Evolutionary conservation across 805 yeast genomes (phyloP).

Genomic region (Teunomyces cretensis): DNA sequence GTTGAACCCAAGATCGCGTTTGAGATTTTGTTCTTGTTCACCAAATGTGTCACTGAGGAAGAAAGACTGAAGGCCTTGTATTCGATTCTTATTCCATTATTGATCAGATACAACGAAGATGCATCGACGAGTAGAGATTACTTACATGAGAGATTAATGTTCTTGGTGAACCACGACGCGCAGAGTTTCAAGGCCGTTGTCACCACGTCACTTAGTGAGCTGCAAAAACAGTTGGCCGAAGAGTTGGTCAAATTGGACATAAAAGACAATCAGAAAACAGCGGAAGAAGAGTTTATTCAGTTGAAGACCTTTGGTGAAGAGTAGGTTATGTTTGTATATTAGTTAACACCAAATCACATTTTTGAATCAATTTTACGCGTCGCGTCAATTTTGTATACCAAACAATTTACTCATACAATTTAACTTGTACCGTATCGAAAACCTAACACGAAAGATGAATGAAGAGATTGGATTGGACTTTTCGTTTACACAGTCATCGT

Average conservation of each 20-base stretch:
- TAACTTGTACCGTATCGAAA: neutral
- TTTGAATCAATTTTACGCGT: neutral
- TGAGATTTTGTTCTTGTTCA: slow-evolving; percentile 50
- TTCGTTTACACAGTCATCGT: slow-evolving; percentile 13
- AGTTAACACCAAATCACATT: neutral
- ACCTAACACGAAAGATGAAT: neutral
- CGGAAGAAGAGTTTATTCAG: slow-evolving; percentile 36
- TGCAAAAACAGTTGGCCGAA: slow-evolving; percentile 45
- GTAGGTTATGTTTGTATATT: neutral
- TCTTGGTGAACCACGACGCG: slow-evolving; percentile 46
- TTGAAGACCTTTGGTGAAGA: slow-evolving; percentile 46
- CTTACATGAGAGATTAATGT: slow-evolving; percentile 47
- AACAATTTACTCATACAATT: neutral
- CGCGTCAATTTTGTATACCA: neutral
- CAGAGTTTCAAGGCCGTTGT: slow-evolving; percentile 50
- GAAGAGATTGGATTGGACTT: slow-evolving; percentile 7
- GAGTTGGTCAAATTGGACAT: slow-evolving; percentile 36
- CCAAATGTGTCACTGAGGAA: slow-evolving; percentile 33
- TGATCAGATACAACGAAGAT: slow-evolving; percentile 29
- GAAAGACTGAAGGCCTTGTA: slow-evolving; percentile 28
- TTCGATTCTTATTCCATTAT: slow-evolving; percentile 35
- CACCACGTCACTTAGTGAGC: slow-evolving; percentile 31
- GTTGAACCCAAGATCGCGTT: slow-evolving; percentile 29
- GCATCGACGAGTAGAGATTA: slow-evolving; percentile 29
- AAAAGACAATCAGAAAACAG: slow-evolving; percentile 9